Evolutionary conservation across 768 basidiomycete genomes (phyloP), one percentile per base, ranked within the genome.

Genomic region (Boletus patriciae): DNA sequence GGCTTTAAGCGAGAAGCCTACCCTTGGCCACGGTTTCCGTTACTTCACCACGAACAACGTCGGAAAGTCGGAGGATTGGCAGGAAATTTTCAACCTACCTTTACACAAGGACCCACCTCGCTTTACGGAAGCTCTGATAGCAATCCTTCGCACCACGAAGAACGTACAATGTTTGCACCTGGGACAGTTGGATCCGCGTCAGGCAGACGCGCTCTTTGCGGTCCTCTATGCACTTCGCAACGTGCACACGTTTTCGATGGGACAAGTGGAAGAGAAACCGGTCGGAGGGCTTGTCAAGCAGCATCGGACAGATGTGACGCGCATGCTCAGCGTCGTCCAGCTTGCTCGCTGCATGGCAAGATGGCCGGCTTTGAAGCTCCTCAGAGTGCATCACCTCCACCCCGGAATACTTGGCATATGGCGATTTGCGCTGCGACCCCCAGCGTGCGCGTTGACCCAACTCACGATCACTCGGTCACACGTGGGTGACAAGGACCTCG

Each of bases 21-120:
- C 51, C 0, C 61, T 68, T 0, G 66, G 61, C 2, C 10, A 9
- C 15, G 25, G 44, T 11, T 60, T 67, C 29, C 51, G 38, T n/a
- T 60, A 53, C 12, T 52, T 68, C 33, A 68, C 58, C 11, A 67
- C 66, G 8, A 41, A 62, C 33, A 60, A 66, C 42, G 34, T 67
- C 2, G 36, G 43, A 5, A 54, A 27, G 27, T 21, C 46, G 23
- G 57, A 47, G 15, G 49, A 52, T 19, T 38, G 41, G 41, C 52
- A 46, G 7, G 48, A 67, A 6, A 31, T 45, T 1, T 52, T 54
- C 21, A 31, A 15, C 2, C 21, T 18, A 7, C 46, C 44, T 6
- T 8, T 12, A 9, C 29, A 46, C n/a, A 41, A 29, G 31, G 33
- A 37, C 16, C 12, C 46, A 2, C n/a, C 25, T 11, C 55, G 36